Conservation (phyloP, 331 rosid species). For the Acacia concinna region DNA sequence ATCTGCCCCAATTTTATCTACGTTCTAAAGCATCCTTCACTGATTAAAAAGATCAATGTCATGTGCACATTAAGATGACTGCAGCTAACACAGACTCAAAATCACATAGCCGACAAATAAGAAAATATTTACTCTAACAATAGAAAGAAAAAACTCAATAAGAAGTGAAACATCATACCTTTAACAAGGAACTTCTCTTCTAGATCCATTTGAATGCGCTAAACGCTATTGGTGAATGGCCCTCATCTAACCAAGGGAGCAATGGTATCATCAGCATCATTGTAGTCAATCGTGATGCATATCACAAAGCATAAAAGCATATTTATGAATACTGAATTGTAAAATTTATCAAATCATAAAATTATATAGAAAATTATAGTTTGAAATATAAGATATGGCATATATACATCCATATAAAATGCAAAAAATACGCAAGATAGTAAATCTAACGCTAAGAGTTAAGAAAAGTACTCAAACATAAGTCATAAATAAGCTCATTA, state of each 20-base stretch:
- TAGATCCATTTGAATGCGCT: constrained; percentile 56
- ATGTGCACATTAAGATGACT: constrained; percentile 20
- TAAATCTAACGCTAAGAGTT: neutral
- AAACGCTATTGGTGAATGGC: constrained; percentile 22
- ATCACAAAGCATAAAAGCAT: neutral
- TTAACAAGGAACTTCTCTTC: constrained; percentile 69
- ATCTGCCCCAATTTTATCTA: constrained; percentile 17
- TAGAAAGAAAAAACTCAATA: constrained; percentile 2
- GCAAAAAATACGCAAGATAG: neutral
- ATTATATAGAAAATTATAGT: neutral
- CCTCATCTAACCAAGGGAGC: constrained; percentile 41
- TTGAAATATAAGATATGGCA: neutral
- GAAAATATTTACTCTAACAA: neutral
- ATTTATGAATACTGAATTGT: neutral
- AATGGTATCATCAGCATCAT: constrained; percentile 21
- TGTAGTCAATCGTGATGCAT: neutral
- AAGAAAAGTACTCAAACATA: neutral
- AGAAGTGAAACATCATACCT: constrained; percentile 52
- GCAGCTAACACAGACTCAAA: constrained; percentile 10
- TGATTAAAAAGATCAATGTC: neutral
- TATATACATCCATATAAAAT: neutral
- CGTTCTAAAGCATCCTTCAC: neutral
- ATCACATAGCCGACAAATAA: constrained; percentile 9
- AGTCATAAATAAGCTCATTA: neutral
- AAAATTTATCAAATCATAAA: neutral